Conservation (phyloP, 345 rosid genomes). For the Acer negundo region DNA sequence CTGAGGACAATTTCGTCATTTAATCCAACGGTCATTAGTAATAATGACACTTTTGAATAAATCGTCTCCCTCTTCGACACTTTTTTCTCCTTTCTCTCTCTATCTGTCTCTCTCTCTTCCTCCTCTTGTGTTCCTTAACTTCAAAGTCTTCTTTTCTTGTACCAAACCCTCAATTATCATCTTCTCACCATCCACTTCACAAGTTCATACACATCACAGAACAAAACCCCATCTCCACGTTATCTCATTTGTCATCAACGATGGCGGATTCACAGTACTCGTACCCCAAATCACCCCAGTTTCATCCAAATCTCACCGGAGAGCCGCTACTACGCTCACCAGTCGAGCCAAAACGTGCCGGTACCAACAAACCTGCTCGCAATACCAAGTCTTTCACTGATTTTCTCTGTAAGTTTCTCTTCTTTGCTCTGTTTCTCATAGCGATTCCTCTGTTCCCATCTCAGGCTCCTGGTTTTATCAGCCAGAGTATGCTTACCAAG, state of each 20-base stretch:
- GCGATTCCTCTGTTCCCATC: conserved; percentile 80
- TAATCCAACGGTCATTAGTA: conserved; percentile 34
- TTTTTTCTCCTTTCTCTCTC: conserved; percentile 18
- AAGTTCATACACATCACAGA: background rate
- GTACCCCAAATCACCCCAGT: conserved; percentile 30
- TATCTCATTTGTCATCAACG: conserved; percentile 13
- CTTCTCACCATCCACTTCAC: conserved; percentile 10
- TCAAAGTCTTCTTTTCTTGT: conserved; percentile 77
- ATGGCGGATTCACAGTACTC: conserved; percentile 52
- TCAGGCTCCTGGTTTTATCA: conserved; percentile 69
- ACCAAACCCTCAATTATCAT: conserved; percentile 14
- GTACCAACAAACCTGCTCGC: background rate
- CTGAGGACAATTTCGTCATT: conserved; percentile 46
- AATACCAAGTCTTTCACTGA: conserved; percentile 27
- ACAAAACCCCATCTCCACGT: conserved; percentile 1
- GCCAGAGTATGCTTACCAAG: conserved; percentile 46
- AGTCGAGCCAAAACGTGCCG: background rate
- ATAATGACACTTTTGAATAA: conserved; percentile 30
- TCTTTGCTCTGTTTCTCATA: conserved; percentile 54
- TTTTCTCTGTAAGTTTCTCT: conserved; percentile 54
- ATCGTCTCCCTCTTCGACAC: conserved; percentile 15
- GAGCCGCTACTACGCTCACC: background rate
- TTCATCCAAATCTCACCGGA: conserved; percentile 20
- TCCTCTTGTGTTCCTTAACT: conserved; percentile 39
- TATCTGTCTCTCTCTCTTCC: background rate